A percentile compares a stretch with the other conserved stretches of the same genome.
Conservation (phyloP, 2,329 filamentous ascomycete genomes). For the Clarireedia paspali region DNA sequence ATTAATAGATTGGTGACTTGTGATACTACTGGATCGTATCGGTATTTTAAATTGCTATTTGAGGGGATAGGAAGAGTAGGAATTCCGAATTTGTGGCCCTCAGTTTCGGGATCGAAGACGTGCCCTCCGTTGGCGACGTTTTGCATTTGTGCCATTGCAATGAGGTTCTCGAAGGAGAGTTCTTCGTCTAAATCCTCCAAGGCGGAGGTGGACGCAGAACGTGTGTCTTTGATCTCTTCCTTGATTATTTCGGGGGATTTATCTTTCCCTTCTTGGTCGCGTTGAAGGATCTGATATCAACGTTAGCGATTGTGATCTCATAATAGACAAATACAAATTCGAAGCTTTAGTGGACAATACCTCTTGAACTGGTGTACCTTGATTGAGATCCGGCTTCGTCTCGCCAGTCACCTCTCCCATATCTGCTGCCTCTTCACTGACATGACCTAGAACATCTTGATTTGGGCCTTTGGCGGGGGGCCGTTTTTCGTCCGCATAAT, state of each 20-base stretch:
- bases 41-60: conserved; percentile 58
- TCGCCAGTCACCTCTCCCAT: conserved; percentile 49
- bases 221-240: conserved; percentile 39
- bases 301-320: conserved; percentile 8
- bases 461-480: conserved; percentile 36
- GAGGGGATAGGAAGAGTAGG: conserved; percentile 60
- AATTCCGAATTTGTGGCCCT: conserved; percentile 58
- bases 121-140: conserved; percentile 22
- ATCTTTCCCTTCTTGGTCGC: conserved; percentile 52
- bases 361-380: conserved; percentile 60
- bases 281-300: conserved; percentile 48
- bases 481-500: conserved; percentile 25
- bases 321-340: conserved; percentile 16
- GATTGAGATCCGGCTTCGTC: conserved; percentile 52
- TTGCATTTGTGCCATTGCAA: conserved; percentile 26
- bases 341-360: conserved; percentile 31
- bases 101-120: conserved; percentile 13
- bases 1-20: conserved; percentile 90
- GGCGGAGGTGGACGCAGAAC: background rate
- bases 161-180: conserved; percentile 26
- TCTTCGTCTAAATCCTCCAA: conserved; percentile 24
- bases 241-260: conserved; percentile 61
- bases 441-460: conserved; percentile 46
- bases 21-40: conserved; percentile 77
- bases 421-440: conserved; percentile 58